Evolutionary conservation across 176 grass and related monocot species (phyloP).

Genomic region (Luzula sylvatica): DNA sequence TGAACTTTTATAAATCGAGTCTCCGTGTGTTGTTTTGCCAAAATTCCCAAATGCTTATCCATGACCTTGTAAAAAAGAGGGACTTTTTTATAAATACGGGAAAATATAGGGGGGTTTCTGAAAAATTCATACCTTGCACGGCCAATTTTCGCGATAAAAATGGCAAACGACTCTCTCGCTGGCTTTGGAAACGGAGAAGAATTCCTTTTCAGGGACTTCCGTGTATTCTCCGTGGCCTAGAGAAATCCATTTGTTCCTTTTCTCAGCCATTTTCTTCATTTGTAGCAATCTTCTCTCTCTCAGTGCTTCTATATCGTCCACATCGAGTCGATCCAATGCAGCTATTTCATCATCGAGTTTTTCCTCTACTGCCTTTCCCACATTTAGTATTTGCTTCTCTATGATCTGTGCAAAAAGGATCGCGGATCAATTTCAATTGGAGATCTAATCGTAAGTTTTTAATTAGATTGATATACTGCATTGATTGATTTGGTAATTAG

Average conservation of each 20-base stretch:
- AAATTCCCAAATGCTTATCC: slow-evolving; percentile 73
- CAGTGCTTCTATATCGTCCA: slow-evolving; percentile 70
- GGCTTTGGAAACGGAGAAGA: slow-evolving; percentile 74
- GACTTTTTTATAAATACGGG: neutral
- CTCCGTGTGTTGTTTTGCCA: slow-evolving; percentile 90
- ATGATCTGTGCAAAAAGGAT: slow-evolving; percentile 34
- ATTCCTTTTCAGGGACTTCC: slow-evolving; percentile 91
- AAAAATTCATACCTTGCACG: slow-evolving; percentile 54
- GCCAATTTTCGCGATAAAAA: slow-evolving; percentile 97
- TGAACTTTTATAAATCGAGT: slow-evolving; percentile 91
- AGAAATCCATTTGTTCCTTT: slow-evolving; percentile 64
- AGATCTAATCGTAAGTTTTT: no score
- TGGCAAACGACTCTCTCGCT: slow-evolving; percentile 89
- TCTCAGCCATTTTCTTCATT: slow-evolving; percentile 86
- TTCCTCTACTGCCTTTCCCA: slow-evolving; percentile 77
- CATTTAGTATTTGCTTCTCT: slow-evolving; percentile 77
- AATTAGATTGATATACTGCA: neutral
- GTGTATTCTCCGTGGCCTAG: slow-evolving; percentile 74
- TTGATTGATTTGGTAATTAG: neutral
- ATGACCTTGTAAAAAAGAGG: slow-evolving; percentile 46
- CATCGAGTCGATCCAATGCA: slow-evolving; percentile 54
- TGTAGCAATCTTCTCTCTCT: slow-evolving; percentile 84
- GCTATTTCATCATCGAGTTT: slow-evolving; percentile 80
- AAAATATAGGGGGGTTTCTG: no score
- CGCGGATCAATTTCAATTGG: neutral